Conservation (phyloP, 2,329 filamentous ascomycete genomes). For the Botryotinia globosa region DNA sequence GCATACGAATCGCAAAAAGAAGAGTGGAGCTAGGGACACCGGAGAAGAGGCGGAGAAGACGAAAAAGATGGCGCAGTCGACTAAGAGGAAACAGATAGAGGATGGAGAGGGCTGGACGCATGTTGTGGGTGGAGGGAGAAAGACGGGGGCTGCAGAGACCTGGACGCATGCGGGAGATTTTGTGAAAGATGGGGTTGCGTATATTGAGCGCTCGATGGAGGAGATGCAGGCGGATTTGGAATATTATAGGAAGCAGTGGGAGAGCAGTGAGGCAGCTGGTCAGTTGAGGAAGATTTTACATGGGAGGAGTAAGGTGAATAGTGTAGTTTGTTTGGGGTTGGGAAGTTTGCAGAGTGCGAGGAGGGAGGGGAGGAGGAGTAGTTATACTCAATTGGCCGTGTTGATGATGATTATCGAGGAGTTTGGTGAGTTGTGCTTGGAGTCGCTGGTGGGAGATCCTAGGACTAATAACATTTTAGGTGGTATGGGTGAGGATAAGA, state of each 20-base stretch:
- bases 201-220: constrained; percentile 34
- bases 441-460: not conserved
- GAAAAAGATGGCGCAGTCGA: constrained; percentile 28
- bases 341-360: constrained; percentile 37
- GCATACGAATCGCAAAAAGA: constrained; percentile 35
- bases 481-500: not conserved
- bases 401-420: constrained; percentile 31
- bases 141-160: constrained; percentile 14
- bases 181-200: constrained; percentile 31
- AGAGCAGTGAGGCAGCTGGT: constrained; percentile 26
- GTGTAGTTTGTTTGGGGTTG: constrained; percentile 36
- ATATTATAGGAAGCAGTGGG: constrained; percentile 34
- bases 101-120: constrained; percentile 40
- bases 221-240: constrained; percentile 34
- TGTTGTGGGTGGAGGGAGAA: constrained; percentile 30
- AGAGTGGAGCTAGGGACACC: constrained; percentile 13
- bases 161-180: constrained; percentile 34
- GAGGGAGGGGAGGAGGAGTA: constrained; percentile 34
- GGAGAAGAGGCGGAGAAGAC: constrained; percentile 4
- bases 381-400: constrained; percentile 37
- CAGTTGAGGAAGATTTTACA: constrained; percentile 25
- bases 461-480: not conserved
- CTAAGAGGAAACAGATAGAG: constrained; percentile 35
- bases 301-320: constrained; percentile 23
- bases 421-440: constrained; percentile 23